Base-by-base conservation (phyloP, 441 rosid genomes). In the Croton setiger region DNA sequence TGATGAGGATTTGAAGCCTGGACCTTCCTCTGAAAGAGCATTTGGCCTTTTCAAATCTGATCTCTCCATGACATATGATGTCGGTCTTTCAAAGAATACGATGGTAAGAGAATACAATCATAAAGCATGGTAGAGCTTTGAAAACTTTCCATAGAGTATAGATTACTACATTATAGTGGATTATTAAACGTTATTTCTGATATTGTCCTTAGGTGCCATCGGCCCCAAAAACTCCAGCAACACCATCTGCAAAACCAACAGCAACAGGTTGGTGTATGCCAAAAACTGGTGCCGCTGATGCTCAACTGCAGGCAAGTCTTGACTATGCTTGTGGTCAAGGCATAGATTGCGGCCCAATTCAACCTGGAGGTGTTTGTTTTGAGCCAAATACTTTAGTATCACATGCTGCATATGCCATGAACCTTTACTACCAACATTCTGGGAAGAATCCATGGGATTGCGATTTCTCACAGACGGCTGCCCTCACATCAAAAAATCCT, bases 361-460 rank as follows among this genome's bases (percentile, higher is more conserved):
- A 92, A 44, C 93, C 93, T 6, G 96, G 99, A 44, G 99, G 93
- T 4, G 84, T 84, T 56, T 92, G 99, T 79, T 92, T 86, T 7
- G 92, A 83, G 44, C 99, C 97, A 13, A 87, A 88, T 75, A 92
- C 86, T 2, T 10, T 88, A 20, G 84, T 74, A 6, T 83, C 89
- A 1, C 99, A 92, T 56, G 94, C 97, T 36, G 91, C 99, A 18
- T 92, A 74, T 66, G 99, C 99, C 69, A 90, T 87, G 93, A 92
- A 94, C 72, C 83, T 86, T 71, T 87, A 86, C 80, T 94, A 72
- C 79, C 99, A 92, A 80, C 72, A 51, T 36, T 81, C 88, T 45
- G 75, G 58, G 20, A 87, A 79, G 79, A 80, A 75, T 47, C 74
- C 89, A 12, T 74, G 86, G 89, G 79, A 87, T 62, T 90, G 99